Percentiles rank a stretch among this genome's conserved stretches.
phyloP scores from a whole-genome alignment of 140 eudicot genomes.

The Stevia rebaudiana region DNA sequence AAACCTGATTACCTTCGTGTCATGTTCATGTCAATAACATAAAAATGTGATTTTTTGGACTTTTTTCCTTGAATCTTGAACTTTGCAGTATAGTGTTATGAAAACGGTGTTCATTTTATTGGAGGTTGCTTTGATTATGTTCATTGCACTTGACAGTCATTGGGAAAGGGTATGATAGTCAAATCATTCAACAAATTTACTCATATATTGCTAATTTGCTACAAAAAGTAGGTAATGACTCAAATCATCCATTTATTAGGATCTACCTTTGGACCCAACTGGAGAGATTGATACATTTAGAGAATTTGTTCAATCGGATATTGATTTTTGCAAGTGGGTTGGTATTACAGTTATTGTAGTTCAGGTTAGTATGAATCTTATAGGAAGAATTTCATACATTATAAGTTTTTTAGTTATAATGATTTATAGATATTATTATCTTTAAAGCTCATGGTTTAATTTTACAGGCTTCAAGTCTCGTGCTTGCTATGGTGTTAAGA shows the following conservation, averaged over 20 bases:
- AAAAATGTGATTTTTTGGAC: neutral
- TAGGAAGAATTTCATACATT: neutral
- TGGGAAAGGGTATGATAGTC: slow-evolving; percentile 63
- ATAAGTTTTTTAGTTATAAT: neutral
- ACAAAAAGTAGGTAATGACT: neutral
- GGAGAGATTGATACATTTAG: slow-evolving; percentile 55
- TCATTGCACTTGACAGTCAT: slow-evolving; percentile 64
- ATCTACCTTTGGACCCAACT: slow-evolving; percentile 68
- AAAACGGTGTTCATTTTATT: slow-evolving; percentile 42
- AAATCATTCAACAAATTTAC: neutral
- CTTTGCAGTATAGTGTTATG: slow-evolving; percentile 47
- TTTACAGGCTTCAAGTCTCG: slow-evolving; percentile 48
- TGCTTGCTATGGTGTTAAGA: slow-evolving; percentile 45
- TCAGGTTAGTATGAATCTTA: slow-evolving; percentile 41
- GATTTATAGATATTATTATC: neutral
- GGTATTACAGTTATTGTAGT: slow-evolving; percentile 46
- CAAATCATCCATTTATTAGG: slow-evolving; percentile 30
- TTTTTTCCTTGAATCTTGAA: slow-evolving; percentile 10
- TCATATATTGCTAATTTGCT: neutral
- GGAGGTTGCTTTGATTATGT: slow-evolving; percentile 56
- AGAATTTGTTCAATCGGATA: slow-evolving; percentile 47
- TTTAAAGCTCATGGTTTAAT: neutral
- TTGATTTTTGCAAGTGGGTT: slow-evolving; percentile 62
- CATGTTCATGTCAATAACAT: neutral
- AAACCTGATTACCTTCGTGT: no score